Base-by-base conservation (phyloP, 192 early-diverging fungal genomes). In the Rhizophagus prolifer region DNA sequence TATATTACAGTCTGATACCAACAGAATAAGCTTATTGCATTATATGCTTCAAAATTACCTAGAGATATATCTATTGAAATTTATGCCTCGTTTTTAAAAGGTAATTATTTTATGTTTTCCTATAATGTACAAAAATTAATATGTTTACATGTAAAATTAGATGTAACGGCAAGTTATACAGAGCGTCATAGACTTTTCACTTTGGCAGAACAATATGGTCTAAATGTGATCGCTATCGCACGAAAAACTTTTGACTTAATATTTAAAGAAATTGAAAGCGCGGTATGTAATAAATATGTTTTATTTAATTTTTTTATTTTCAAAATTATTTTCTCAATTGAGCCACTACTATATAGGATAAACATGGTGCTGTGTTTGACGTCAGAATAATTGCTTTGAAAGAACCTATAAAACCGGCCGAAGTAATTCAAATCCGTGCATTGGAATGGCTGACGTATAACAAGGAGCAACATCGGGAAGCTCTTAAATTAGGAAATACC, bases 41-140 rank as follows among this genome's bases (percentile, higher is more conserved):
- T 73, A 21, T 73, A 73, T 73, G 58, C 71, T 36, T 73, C 71
- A 31, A 60, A 73, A 73, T 59, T 70, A 25, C 68, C 68, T 14
- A 70, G 44, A 70, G 23, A 70, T 26, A 28, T 54, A 14, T 70
- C 68, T 59, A 73, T 73, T 60, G 71, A 73, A n/a, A 23, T 36
- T 23, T 73, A 73, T 36, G 58, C 71, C 8, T 8, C 3, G 30
- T 73, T 73, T 25, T 61, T 73, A 31, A 60, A 58, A 59, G 58
- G 71, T 73, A 61, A 5, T 25, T 71, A 1, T 31, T 4, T n/a
- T 31, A 59, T 47, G 10, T 34, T 30, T 47, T 8, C 36, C 7
- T 8, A 38, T 38, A 8, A 38, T 38, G 7, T 38, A 38, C 7
- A 38, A 38, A 38, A 26, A 28, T 26, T 50, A 50, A 58, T 14